Evolutionary conservation across 192 early-diverging fungal species (phyloP), one percentile per base, ranked within the genome.

Genomic region (Obelidium mucronatum): DNA sequence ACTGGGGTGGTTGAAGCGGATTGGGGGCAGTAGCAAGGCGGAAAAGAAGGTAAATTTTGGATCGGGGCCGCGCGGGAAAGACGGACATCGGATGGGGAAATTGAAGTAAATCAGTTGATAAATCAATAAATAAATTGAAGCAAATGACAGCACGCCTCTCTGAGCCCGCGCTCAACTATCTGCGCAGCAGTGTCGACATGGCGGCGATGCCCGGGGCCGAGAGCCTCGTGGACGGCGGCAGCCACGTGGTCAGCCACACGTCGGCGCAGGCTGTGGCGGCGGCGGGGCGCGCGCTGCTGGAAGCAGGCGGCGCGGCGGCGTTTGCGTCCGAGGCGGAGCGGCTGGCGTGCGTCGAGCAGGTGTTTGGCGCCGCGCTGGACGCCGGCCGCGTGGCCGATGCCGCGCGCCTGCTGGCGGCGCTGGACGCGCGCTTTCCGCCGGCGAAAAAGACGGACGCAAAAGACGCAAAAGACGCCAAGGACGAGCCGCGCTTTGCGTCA

Each of bases 341-440:
- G 34, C 78, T 72, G 36, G 74, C 93, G 3, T 80, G 93, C 17
- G 90, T 89, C 79, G 96, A 97, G 81, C 95, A 98, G 82, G 81
- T 94, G 8, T 86, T 91, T 70, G 78, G 93, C 44, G 92, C 94
- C 6, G 91, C 94, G 8, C 79, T 96, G 34, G 94, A 96, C 80
- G 84, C 90, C 44, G 90, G 92, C 33, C 87, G 95, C 73, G 82
- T 90, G 28, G 76, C 67, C 13, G 70, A 91, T 33, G 93, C 95
- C 58, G 78, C 89, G 44, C 81, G 78, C 48, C 85, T 91, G 34
- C 84, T 95, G 55, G 76, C 83, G 1, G 76, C 81, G 2, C 84
- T 98, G 39, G 80, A 90, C 62, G 74, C 51, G 63, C 81, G 88
- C 55, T 96, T 96, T 77, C 78, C 87, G 2, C 37, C 39, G 22